Conservation (phyloP, 2,329 filamentous ascomycete species). For the Cladosporium sp. region DNA sequence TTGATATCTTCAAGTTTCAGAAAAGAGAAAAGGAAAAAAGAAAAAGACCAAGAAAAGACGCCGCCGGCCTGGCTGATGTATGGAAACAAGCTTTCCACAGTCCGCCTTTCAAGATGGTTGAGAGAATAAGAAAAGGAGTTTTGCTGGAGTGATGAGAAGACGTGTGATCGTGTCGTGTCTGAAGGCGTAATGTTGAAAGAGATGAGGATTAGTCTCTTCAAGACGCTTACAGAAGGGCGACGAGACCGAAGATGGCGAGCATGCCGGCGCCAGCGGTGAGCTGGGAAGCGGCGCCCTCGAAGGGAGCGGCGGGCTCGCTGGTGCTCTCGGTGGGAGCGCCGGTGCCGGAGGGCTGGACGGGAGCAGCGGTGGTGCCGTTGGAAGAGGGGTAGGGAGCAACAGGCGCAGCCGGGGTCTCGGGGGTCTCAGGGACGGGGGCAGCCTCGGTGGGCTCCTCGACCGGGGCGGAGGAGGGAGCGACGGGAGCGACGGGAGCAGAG, state of each 20-base stretch:
- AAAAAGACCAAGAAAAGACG: slow-evolving; percentile 1
- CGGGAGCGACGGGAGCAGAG: slow-evolving; percentile 10
- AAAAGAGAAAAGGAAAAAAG: neutral
- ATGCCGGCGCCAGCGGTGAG: slow-evolving; percentile 48
- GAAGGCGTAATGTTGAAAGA: neutral
- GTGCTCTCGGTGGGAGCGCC: slow-evolving; percentile 16
- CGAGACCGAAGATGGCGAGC: slow-evolving; percentile 50
- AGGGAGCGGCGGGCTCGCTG: slow-evolving; percentile 31
- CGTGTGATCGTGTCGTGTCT: slow-evolving; percentile 3
- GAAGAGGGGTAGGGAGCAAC: slow-evolving; percentile 23
- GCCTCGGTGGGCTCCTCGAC: slow-evolving; percentile 1
- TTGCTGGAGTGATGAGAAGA: neutral
- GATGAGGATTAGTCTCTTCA: neutral
- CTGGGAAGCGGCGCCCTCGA: slow-evolving; percentile 52
- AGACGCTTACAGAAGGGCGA: slow-evolving; percentile 28
- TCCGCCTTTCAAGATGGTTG: neutral
- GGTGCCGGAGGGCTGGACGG: slow-evolving; percentile 14
- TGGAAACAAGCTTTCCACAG: slow-evolving; percentile 3
- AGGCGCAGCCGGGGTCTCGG: slow-evolving; percentile 9
- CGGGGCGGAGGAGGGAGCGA: slow-evolving; percentile 2
- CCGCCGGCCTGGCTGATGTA: slow-evolving; percentile 6
- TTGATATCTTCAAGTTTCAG: slow-evolving; percentile 1
- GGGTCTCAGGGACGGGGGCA: slow-evolving; percentile 9
- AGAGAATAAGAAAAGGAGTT: neutral
- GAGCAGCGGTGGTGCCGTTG: slow-evolving; percentile 18